Evolutionary conservation across 768 basidiomycete species (phyloP).

Genomic region (Mycena floridula): DNA sequence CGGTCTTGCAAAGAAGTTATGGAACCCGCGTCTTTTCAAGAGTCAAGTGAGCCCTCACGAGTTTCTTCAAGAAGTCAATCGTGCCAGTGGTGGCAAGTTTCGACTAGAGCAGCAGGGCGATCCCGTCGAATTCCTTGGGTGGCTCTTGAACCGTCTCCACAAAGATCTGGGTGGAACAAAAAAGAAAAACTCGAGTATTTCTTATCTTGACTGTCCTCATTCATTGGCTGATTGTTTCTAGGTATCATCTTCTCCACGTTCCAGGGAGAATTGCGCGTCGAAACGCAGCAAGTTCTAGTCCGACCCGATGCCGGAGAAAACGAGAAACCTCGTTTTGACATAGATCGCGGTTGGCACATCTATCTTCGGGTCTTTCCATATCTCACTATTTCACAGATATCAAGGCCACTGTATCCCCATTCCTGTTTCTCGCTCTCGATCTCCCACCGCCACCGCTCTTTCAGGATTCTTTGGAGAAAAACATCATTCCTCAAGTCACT

Average conservation of each 20-base stretch:
- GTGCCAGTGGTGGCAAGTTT: slow-evolving; percentile 86
- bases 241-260: slow-evolving; percentile 91
- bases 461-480: slow-evolving; percentile 94
- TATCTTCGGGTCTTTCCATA: slow-evolving; percentile 7
- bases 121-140: slow-evolving; percentile 92
- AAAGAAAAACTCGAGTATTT: slow-evolving; percentile 83
- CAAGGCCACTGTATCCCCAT: slow-evolving; percentile 80
- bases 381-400: slow-evolving; percentile 50
- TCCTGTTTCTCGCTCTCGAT: slow-evolving; percentile 93
- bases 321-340: slow-evolving; percentile 88
- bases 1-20: slow-evolving; percentile 83
- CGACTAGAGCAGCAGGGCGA: slow-evolving; percentile 93
- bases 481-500: slow-evolving; percentile 97
- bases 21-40: slow-evolving; percentile 97
- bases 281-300: slow-evolving; percentile 89
- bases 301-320: slow-evolving; percentile 70
- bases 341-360: slow-evolving; percentile 88
- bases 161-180: slow-evolving; percentile 93
- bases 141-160: slow-evolving; percentile 92
- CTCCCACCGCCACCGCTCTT: slow-evolving; percentile 96
- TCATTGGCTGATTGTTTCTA: slow-evolving; percentile 24
- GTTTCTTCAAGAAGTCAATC: slow-evolving; percentile 92
- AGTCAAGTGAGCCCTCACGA: slow-evolving; percentile 99
- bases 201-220: slow-evolving; percentile 7
- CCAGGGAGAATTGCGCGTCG: slow-evolving; percentile 88